Percentiles rank a stretch among this genome's conserved stretches.
These are phyloP conservation scores for Viola pubescens DNA, from an alignment of 441 rosid species.

Conservation along the genomic window DNA sequence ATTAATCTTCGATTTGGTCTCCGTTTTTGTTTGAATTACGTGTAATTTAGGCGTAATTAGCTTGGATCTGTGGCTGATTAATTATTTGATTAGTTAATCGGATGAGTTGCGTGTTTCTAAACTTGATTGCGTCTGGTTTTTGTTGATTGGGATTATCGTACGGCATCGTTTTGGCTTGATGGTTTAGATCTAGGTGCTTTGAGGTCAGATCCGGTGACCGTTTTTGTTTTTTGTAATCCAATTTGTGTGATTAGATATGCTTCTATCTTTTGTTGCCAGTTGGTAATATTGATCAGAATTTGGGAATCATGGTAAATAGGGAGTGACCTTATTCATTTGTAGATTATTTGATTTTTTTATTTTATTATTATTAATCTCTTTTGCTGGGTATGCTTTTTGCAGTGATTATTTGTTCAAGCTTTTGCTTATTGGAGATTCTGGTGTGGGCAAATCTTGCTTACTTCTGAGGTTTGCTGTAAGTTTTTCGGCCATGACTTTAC, in stretches of 20 bases:
- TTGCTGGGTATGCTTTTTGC: slow-evolving; percentile 7
- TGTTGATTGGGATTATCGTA: slow-evolving; percentile 9
- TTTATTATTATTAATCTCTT: neutral
- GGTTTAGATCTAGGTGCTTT: slow-evolving; percentile 31
- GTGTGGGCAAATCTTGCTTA: slow-evolving; percentile 31
- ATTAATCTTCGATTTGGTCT: neutral
- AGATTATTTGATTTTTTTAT: neutral
- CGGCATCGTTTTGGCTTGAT: slow-evolving; percentile 8
- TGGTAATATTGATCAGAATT: neutral
- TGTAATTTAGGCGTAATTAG: neutral
- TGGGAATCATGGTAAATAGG: too few species aligned
- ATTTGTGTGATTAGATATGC: neutral
- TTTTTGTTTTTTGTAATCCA: neutral
- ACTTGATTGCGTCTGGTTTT: neutral
- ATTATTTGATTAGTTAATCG: neutral
- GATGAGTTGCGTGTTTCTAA: neutral
- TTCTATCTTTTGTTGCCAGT: neutral
- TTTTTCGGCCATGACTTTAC: neutral
- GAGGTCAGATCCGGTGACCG: slow-evolving; percentile 25
- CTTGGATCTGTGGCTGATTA: slow-evolving; percentile 16
- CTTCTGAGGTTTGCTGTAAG: slow-evolving; percentile 34
- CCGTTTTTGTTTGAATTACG: neutral
- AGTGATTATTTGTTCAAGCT: slow-evolving; percentile 37
- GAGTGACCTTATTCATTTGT: neutral
- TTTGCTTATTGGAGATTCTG: slow-evolving; percentile 33